Percentiles rank a stretch among this genome's conserved stretches.
Conservation (phyloP, 495 filamentous ascomycete species). For the Clavariopsis aquatica region DNA sequence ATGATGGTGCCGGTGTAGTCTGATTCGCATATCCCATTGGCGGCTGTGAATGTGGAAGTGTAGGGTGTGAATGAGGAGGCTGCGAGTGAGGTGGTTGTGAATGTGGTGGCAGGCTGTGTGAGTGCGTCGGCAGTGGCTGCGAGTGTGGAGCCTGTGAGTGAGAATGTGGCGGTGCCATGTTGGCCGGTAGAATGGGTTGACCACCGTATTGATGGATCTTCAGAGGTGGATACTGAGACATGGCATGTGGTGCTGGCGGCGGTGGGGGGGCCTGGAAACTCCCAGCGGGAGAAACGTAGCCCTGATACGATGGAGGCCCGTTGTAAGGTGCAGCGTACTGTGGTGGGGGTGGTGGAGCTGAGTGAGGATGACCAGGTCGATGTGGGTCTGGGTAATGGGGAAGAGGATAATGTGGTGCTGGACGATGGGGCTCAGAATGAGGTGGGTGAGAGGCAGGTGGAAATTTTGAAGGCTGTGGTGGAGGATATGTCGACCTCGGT, state of each 20-base stretch:
- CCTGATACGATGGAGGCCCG: conserved; percentile 11
- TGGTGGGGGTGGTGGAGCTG: conserved; percentile 16
- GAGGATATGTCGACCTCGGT: conserved; percentile 12
- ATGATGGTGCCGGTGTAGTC: background rate
- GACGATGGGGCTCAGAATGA: background rate
- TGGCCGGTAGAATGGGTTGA: conserved; percentile 34
- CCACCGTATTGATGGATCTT: conserved; percentile 35
- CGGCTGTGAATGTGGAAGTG: conserved; percentile 1
- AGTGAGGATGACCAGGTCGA: conserved; percentile 9
- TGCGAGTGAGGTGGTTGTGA: background rate
- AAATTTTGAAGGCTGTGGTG: conserved; percentile 1
- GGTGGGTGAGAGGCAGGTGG: conserved; percentile 13
- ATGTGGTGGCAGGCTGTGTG: background rate
- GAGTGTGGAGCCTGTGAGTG: conserved; percentile 7
- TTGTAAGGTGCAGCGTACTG: conserved; percentile 7
- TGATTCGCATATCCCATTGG: background rate
- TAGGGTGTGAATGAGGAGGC: background rate
- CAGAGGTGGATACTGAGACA: conserved; percentile 27
- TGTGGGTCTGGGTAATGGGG: conserved; percentile 1
- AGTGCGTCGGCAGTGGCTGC: conserved; percentile 1
- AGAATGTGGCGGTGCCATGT: conserved; percentile 27
- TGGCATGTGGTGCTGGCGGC: conserved; percentile 4
- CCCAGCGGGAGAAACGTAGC: conserved; percentile 27
- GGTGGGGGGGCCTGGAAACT: conserved; percentile 33
- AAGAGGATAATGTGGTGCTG: background rate